Evolutionary conservation across 129 eudicot genomes (phyloP), one percentile per base, ranked within the genome.

Genomic region (Heracleum sosnowskyi): DNA sequence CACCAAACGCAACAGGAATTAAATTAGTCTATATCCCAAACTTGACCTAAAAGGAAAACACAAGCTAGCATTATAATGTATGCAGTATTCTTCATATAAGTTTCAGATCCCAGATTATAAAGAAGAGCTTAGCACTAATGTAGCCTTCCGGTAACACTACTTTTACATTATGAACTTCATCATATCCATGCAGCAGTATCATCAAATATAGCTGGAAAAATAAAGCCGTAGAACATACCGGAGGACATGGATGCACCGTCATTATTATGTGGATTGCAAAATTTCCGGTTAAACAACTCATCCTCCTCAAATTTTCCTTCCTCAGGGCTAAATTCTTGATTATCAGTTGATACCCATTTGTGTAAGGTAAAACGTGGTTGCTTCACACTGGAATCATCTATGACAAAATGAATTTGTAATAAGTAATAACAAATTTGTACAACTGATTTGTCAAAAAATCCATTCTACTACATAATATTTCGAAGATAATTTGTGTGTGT

Each of bases 271-370:
- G 77, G 39, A 77, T 82, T 73, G 71, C 84, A 68, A 76, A 87
- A 74, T 79, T 85, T 79, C 57, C 77, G 78, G 2, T 81, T 79
- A 37, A 75, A 62, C 82, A 85, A 73, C 55, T 84, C 85, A 69
- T 86, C 87, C 74, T 87, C 88, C 49, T 82, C 88, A 74, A 66
- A 74, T 76, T 80, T 81, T 74, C 85, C 84, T 80, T 83, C 83
- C 80, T 73, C 86, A 26, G 77, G 70, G 47, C 69, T 37, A 7
- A 81, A 60, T 36, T 88, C 85, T 40, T 73, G 63, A 62, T 79
- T 76, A 46, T 79, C 84, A 49, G 88, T 46, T 63, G 96, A 82
- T 79, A 81, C 79, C 98, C 98, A 91, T 85, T 94, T 91, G 81
- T 77, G 69, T 75, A 94, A 86, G 63, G 79, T 81, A 77, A 91